Percentiles rank a stretch among this genome's conserved stretches.
These are phyloP conservation scores for Wickerhamiella hasegawae DNA, from an alignment of 805 yeast genomes.

Conservation along the genomic window DNA sequence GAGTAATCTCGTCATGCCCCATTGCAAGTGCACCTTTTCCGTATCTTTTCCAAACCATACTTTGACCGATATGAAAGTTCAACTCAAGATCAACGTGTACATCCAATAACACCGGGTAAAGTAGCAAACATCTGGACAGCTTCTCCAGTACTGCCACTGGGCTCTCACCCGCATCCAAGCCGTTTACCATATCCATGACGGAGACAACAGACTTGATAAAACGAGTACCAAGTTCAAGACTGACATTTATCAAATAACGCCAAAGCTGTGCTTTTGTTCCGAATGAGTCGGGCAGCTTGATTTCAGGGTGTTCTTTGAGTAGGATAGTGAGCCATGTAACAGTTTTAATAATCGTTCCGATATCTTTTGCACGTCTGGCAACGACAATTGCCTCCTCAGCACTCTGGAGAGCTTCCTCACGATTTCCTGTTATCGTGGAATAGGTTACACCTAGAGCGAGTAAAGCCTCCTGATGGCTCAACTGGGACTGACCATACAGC, in stretches of 20 bases:
- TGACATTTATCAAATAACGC: background rate
- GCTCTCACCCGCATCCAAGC: no score
- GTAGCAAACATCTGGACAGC: no score
- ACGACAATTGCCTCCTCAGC: slow-evolving; percentile 78
- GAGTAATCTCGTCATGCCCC: no score
- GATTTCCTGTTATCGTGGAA: slow-evolving; percentile 48
- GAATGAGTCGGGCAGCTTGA: background rate
- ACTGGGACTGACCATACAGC: background rate
- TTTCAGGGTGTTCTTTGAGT: background rate
- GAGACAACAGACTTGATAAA: no score
- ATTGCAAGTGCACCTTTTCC: no score
- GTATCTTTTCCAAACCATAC: no score
- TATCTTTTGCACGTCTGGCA: slow-evolving; percentile 71
- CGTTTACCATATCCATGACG: no score
- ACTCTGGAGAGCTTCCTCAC: slow-evolving; percentile 55
- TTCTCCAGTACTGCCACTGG: no score
- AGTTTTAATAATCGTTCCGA: background rate
- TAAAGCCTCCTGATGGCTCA: slow-evolving; percentile 38
- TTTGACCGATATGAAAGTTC: no score
- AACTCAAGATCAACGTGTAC: no score
- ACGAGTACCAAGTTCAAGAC: background rate
- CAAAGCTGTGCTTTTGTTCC: background rate
- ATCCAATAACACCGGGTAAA: no score
- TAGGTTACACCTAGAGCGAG: slow-evolving; percentile 58
- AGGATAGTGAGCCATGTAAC: background rate